Base-by-base conservation (phyloP, 805 yeast genomes). In the Metschnikowia aberdeeniae region DNA sequence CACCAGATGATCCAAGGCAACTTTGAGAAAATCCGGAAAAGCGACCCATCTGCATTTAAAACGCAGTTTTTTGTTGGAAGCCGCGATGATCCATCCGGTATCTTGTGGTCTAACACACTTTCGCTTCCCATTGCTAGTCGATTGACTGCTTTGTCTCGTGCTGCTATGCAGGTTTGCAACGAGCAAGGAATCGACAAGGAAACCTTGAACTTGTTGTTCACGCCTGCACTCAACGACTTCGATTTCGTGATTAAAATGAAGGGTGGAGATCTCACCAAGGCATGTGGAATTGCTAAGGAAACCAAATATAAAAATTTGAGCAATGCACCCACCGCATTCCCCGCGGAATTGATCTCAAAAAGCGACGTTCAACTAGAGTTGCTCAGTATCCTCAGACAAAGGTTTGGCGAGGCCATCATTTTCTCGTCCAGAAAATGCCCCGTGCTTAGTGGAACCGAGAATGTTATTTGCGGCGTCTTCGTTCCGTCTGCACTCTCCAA, bases 1-100 rank as follows among this genome's bases (percentile, higher is more conserved):
- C 77, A 79, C 59, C 86, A 86, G 54, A 62, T 72, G 5, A 78
- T 88, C 52, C 79, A 77, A 50, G 67, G 76, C 11, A 80, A 83
- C 46, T 90, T 89, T 59, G 76, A 70, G n/a, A 75, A 75, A 48
- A 70, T 86, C 42, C 77, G 97, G 48, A 77, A 79, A 47, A 75
- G 72, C 41, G 98, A 92, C 67, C 97, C 98, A 26, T 78, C 82
- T 32, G 88, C 93, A 19, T 63, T 85, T 44, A 83, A 79, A 52
- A 75, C 86, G 5, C 96, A 93, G 54, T 80, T 84, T 60, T 89
- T 89, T 56, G 80, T 92, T 50, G 96, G 85, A 1, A 78, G 96
- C 1, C 84, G 81, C 58, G 84, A 81, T 49, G 98, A 93, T 59
- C 80, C 82, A n/a, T 79, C 92, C 10, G 98, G 98, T 36, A 80